Evolutionary conservation across 441 rosid species (phyloP).

Genomic region (Pelargonium cotyledonis): DNA sequence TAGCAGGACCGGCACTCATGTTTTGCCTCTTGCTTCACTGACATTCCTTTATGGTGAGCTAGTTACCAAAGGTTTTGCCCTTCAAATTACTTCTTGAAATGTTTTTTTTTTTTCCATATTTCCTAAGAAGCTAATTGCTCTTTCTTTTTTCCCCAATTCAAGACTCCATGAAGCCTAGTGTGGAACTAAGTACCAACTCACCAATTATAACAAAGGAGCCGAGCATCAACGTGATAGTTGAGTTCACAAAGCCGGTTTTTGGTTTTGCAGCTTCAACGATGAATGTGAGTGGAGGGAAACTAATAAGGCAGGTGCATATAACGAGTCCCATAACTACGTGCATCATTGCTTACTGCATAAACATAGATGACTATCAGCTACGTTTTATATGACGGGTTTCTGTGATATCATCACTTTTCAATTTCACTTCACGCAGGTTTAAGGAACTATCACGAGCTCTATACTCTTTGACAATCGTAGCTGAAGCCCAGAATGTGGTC

Average conservation of each 20-base stretch:
- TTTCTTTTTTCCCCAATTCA: constrained; percentile 1
- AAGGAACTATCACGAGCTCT: constrained; percentile 44
- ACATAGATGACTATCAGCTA: background rate
- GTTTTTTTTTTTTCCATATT: background rate
- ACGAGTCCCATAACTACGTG: constrained; percentile 17
- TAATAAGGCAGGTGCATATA: constrained; percentile 57
- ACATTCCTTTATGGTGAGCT: constrained; percentile 42
- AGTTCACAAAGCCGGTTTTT: constrained; percentile 55
- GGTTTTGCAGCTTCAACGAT: constrained; percentile 44
- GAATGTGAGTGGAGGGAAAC: constrained; percentile 41
- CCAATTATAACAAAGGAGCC: constrained; percentile 32
- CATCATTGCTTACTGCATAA: constrained; percentile 11
- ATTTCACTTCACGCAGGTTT: constrained; percentile 35
- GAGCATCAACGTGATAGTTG: constrained; percentile 36
- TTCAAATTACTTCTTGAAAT: constrained; percentile 2
- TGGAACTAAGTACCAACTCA: constrained; percentile 40
- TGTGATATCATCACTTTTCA: background rate
- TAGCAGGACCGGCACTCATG: constrained; percentile 39
- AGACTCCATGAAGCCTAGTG: constrained; percentile 41
- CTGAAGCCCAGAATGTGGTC: constrained; percentile 26
- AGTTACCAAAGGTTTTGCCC: constrained; percentile 5
- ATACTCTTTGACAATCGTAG: constrained; percentile 38
- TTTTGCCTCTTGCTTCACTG: constrained; percentile 33
- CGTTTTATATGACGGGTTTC: background rate
- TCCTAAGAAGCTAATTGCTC: constrained; percentile 16